These are phyloP conservation scores for Tricholoma matsutake DNA, from an alignment of 768 basidiomycete species.

Conservation along the genomic window DNA sequence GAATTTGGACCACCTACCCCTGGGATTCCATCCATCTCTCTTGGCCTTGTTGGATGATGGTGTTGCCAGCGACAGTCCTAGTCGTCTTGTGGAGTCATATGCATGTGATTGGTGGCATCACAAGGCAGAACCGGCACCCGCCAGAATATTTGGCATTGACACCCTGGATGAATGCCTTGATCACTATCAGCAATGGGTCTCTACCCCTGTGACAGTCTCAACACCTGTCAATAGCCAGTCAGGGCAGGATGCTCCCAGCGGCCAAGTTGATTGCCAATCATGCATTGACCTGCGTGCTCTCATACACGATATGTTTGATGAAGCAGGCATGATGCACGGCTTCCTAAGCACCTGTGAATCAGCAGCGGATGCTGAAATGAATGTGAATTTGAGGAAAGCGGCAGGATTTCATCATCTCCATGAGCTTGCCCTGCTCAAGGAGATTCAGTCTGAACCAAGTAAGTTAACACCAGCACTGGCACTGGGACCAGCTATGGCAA, in stretches of 20 bases:
- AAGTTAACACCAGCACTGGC: not conserved
- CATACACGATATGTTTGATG: too few relatives aligned
- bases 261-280: too few relatives aligned
- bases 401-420: not conserved
- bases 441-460: not conserved
- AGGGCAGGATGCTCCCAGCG: not conserved
- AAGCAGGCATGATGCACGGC: not conserved
- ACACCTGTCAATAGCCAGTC: not conserved
- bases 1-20: too few relatives aligned
- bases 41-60: too few relatives aligned
- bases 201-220: not conserved
- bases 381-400: too few relatives aligned
- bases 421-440: not conserved
- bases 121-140: not conserved
- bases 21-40: too few relatives aligned
- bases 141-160: not conserved
- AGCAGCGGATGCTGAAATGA: not conserved
- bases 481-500: not conserved
- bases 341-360: not conserved
- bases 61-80: too few relatives aligned
- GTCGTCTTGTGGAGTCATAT: not conserved
- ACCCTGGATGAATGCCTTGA: not conserved
- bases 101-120: not conserved
- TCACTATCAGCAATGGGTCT: not conserved
- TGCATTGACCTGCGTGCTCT: too few relatives aligned